Conservation (phyloP, 257 asterid species). For the Salvia miltiorrhiza region DNA sequence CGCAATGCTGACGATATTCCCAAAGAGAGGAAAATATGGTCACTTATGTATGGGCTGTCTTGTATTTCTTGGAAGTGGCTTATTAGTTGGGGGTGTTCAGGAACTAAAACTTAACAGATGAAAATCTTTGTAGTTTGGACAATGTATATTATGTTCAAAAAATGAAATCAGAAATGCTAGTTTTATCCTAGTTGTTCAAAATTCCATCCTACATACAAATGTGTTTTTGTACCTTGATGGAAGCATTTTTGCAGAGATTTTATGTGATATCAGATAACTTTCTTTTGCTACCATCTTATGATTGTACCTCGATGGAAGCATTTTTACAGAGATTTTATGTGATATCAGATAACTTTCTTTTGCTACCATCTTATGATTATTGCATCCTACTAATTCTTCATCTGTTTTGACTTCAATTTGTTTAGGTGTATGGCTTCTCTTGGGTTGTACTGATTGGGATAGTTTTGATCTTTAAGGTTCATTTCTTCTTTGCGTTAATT, state of each 20-base stretch:
- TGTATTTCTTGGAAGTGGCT: background rate
- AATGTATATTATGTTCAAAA: background rate
- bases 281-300: background rate
- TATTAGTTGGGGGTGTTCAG: background rate
- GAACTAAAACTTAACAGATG: background rate
- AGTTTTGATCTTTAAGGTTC: conserved; percentile 81
- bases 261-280: background rate
- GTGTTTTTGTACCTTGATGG: background rate
- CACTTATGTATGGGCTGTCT: background rate
- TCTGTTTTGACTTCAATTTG: conserved; percentile 13
- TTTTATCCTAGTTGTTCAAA: background rate
- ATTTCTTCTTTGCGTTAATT: conserved; percentile 16
- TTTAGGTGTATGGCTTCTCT: conserved; percentile 86
- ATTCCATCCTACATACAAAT: background rate
- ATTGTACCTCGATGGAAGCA: no score
- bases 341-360: background rate
- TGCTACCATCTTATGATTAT: background rate
- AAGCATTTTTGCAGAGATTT: background rate
- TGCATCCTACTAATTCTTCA: conserved; percentile 6
- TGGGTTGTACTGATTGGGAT: conserved; percentile 87
- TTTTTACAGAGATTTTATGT: background rate
- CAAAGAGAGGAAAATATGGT: background rate
- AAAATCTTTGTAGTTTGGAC: background rate
- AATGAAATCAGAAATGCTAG: background rate
- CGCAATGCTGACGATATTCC: background rate